A percentile compares a stretch with the other conserved stretches of the same genome.
phyloP scores from a whole-genome alignment of 2,329 filamentous ascomycete species.

The Alternaria consortialis region DNA sequence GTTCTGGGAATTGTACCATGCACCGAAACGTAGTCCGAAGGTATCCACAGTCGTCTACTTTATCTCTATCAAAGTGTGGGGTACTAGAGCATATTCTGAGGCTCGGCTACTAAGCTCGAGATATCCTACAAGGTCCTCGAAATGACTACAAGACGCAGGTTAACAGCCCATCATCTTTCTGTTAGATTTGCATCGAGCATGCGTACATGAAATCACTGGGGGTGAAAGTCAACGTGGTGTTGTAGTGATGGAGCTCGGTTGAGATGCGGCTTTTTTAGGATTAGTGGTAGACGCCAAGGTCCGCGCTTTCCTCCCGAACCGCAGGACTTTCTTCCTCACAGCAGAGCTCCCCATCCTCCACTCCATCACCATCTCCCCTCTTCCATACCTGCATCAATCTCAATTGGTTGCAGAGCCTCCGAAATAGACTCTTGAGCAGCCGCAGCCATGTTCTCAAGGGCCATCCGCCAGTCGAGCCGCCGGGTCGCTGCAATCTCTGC shows the following conservation, averaged over 20 bases:
- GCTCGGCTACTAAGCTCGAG: neutral
- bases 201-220: neutral
- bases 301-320: constrained; percentile 43
- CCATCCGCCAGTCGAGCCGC: constrained; percentile 95
- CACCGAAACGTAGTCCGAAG: neutral
- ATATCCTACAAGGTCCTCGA: neutral
- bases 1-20: neutral
- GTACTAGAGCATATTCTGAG: neutral
- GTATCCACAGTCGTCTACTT: constrained; percentile 3
- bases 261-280: constrained; percentile 27
- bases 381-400: constrained; percentile 53
- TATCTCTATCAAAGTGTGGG: constrained; percentile 7
- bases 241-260: constrained; percentile 16
- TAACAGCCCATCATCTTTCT: rapidly evolving
- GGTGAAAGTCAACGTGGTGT: neutral
- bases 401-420: constrained; percentile 55
- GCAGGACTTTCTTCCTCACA: constrained; percentile 40
- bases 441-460: constrained; percentile 92
- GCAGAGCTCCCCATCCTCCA: constrained; percentile 46
- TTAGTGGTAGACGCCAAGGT: constrained; percentile 32
- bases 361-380: constrained; percentile 54
- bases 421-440: constrained; percentile 54
- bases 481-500: constrained; percentile 93
- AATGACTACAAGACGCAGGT: neutral
- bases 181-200: neutral